phyloP scores from a whole-genome alignment of 1,139 yeast species.

The Pichia sp. region DNA sequence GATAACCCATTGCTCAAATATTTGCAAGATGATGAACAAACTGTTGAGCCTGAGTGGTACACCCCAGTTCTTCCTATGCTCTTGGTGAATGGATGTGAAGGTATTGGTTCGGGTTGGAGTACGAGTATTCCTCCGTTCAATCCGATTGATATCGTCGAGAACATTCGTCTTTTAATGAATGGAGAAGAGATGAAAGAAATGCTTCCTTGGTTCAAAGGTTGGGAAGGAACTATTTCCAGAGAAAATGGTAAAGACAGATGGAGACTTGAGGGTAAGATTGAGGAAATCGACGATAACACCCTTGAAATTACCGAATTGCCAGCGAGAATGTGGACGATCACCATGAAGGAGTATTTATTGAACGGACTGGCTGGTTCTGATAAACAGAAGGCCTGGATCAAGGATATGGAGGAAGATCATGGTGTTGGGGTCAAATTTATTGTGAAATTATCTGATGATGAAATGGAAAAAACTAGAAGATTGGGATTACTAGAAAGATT shows the following conservation, averaged over 20 bases:
- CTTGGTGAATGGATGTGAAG: constrained; percentile 93
- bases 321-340: constrained; percentile 86
- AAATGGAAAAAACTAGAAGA: constrained; percentile 72
- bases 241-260: constrained; percentile 58
- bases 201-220: constrained; percentile 95
- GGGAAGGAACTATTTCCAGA: constrained; percentile 80
- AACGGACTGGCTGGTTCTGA: constrained; percentile 72
- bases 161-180: constrained; percentile 68
- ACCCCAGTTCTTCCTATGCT: constrained; percentile 90
- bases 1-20: constrained; percentile 79
- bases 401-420: constrained; percentile 94
- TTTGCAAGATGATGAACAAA: constrained; percentile 87
- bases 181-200: constrained; percentile 69
- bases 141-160: constrained; percentile 76
- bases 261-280: constrained; percentile 74
- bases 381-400: constrained; percentile 77
- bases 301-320: constrained; percentile 92
- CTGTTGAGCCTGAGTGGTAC: constrained; percentile 96
- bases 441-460: constrained; percentile 67
- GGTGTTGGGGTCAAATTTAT: constrained; percentile 76
- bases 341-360: constrained; percentile 78
- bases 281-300: constrained; percentile 74
- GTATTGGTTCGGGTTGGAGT: constrained; percentile 99
- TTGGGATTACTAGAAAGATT: constrained; percentile 83
- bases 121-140: constrained; percentile 88